phyloP scores from a whole-genome alignment of 805 yeast genomes.

The Nakazawaea laoshanensis region DNA sequence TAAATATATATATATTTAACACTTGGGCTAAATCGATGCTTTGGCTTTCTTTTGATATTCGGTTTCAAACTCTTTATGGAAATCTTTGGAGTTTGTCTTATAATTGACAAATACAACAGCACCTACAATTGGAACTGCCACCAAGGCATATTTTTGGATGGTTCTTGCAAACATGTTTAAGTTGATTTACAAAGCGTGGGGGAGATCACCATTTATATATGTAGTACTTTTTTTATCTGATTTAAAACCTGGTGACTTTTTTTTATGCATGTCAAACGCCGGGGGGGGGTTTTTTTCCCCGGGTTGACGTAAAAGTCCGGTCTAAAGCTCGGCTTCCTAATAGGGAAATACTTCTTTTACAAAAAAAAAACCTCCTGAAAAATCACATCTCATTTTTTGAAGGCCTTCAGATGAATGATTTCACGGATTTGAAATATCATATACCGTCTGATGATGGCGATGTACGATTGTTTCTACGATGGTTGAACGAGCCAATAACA shows the following conservation, averaged over 20 bases:
- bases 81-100: conserved; percentile 5
- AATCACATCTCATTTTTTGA: no score
- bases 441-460: conserved; percentile 64
- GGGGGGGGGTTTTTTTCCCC: no score
- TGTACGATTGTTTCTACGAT: conserved; percentile 41
- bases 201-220: no score
- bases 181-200: background rate
- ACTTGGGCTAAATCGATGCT: background rate
- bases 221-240: no score
- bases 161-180: conserved; percentile 3
- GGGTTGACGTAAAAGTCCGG: no score
- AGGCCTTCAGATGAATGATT: conserved; percentile 9
- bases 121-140: conserved; percentile 2
- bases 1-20: background rate
- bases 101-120: background rate
- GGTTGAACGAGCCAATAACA: conserved; percentile 48
- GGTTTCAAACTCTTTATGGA: conserved; percentile 9
- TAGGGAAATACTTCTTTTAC: no score
- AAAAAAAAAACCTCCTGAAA: no score
- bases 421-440: conserved; percentile 11
- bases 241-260: no score
- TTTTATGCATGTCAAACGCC: no score
- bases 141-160: conserved; percentile 3
- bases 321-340: no score
- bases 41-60: conserved; percentile 1